Evolutionary conservation across 2,329 filamentous ascomycete genomes (phyloP).

Genomic region (Beauveria rudraprayagi): DNA sequence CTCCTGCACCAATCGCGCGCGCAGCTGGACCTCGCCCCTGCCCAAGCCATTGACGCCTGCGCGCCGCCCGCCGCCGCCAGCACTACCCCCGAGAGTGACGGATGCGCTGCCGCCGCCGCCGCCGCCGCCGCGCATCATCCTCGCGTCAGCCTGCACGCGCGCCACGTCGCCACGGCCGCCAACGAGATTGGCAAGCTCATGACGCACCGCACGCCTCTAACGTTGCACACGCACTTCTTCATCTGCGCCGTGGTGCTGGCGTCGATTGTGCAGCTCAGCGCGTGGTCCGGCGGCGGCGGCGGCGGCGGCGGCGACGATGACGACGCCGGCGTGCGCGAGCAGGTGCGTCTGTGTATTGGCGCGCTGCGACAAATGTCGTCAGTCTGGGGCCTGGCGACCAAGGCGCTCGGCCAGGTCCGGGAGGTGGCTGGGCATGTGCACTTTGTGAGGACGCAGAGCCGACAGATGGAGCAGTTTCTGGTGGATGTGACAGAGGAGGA

Average conservation of each 20-base stretch:
- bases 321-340: not conserved
- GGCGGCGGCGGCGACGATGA: not conserved
- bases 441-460: not conserved
- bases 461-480: conserved; percentile 7
- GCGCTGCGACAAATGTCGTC: conserved; percentile 3
- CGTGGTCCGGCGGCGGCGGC: not conserved
- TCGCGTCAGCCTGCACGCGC: not conserved
- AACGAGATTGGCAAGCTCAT: conserved; percentile 1
- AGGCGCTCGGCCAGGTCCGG: not conserved
- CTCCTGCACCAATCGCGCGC: not conserved
- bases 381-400: not conserved
- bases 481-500: not conserved
- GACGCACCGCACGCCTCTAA: not conserved
- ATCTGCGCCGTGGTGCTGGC: conserved; percentile 4
- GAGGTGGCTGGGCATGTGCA: not conserved
- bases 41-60: not conserved
- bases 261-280: not conserved
- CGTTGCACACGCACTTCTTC: conserved; percentile 5
- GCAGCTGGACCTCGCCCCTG: not conserved
- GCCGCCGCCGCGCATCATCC: too few species aligned
- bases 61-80: not conserved
- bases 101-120: too few species aligned
- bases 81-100: not conserved
- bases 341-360: conserved; percentile 6
- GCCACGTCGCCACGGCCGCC: not conserved